These are phyloP conservation scores for Hippophae gyantsensis DNA, from an alignment of 306 rosid species.

Conservation along the genomic window DNA sequence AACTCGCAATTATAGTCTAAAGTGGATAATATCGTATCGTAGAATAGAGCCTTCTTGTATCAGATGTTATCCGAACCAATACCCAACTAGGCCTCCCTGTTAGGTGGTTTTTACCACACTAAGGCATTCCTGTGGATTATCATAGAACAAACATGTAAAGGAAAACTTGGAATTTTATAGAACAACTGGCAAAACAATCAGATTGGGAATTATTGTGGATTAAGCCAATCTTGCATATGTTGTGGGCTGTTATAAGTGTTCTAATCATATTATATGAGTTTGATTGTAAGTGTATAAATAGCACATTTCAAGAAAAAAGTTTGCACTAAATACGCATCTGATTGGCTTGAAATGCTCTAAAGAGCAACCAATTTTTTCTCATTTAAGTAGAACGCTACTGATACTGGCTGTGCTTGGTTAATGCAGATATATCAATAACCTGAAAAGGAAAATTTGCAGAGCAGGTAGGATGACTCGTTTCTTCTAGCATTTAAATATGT, in stretches of 20 bases:
- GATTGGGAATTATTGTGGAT: background rate
- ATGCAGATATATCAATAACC: conserved; percentile 43
- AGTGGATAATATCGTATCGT: too few species aligned
- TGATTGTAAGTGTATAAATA: too few species aligned
- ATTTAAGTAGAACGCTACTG: conserved; percentile 25
- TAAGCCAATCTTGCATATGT: too few species aligned
- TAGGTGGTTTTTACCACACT: background rate
- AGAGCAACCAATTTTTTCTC: conserved; percentile 12
- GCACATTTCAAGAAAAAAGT: too few species aligned
- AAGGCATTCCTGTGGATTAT: background rate
- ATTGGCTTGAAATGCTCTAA: conserved; percentile 9
- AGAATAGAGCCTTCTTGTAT: too few species aligned
- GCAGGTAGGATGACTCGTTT: conserved; percentile 39
- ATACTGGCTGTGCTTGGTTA: conserved; percentile 33
- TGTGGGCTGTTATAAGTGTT: too few species aligned
- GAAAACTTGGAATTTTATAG: background rate
- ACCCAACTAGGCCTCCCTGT: conserved; percentile 1
- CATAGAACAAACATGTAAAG: background rate
- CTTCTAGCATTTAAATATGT: background rate
- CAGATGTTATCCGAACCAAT: background rate
- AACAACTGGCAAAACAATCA: background rate
- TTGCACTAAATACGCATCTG: background rate
- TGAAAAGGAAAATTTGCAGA: conserved; percentile 53
- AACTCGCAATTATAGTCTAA: too few species aligned
- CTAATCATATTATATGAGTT: too few species aligned